phyloP scores from a whole-genome alignment of 1,139 yeast genomes.

The Fermentozyma sake region DNA sequence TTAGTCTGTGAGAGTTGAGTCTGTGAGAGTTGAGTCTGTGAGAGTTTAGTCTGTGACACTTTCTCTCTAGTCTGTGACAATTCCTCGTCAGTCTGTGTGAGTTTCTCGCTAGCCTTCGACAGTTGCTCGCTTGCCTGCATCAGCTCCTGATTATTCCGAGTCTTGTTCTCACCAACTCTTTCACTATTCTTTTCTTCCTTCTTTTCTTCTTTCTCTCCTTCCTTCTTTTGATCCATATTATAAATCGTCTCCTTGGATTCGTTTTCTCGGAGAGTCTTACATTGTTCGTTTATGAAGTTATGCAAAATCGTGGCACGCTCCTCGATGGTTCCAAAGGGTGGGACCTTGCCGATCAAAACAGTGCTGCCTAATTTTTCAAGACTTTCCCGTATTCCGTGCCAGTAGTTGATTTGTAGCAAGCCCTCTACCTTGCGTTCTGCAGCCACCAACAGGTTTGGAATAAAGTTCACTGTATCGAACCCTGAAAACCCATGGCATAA shows the following conservation, averaged over 20 bases:
- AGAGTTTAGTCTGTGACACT: no score
- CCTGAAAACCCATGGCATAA: conserved; percentile 85
- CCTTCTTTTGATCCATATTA: conserved; percentile 13
- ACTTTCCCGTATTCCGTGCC: conserved; percentile 73
- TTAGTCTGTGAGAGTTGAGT: no score
- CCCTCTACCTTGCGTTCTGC: conserved; percentile 12
- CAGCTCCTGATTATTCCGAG: conserved; percentile 1
- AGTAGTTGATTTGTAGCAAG: conserved; percentile 57
- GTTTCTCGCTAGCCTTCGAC: conserved; percentile 17
- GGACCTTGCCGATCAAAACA: conserved; percentile 72
- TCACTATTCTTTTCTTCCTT: no score
- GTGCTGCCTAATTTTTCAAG: conserved; percentile 59
- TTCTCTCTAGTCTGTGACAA: no score
- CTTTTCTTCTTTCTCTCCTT: conserved; percentile 3
- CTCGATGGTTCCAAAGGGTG: conserved; percentile 75
- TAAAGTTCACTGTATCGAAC: conserved; percentile 55
- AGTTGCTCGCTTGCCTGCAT: conserved; percentile 6
- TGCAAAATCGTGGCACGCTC: conserved; percentile 62
- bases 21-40: no score
- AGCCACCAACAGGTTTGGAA: conserved; percentile 7
- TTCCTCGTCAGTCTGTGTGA: no score
- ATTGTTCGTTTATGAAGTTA: conserved; percentile 43
- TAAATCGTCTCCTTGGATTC: conserved; percentile 28
- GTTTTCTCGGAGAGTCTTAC: conserved; percentile 25
- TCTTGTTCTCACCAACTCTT: no score